phyloP scores from a whole-genome alignment of 192 early-diverging fungal species.

The Haplosporangium gracile region DNA sequence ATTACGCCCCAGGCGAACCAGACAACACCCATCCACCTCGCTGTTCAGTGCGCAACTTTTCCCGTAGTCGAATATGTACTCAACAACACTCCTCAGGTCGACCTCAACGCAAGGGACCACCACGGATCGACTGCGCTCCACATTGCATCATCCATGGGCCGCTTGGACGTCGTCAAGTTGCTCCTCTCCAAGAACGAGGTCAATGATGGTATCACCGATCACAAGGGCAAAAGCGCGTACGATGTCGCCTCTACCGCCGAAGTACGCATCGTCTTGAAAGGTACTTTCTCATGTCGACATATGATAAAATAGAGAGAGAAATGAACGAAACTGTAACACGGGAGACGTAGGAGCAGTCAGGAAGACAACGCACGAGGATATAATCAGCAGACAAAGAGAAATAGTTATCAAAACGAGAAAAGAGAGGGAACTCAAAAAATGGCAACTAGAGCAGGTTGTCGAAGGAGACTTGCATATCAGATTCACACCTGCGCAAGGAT shows the following conservation, averaged over 20 bases:
- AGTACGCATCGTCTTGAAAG: slow-evolving; percentile 67
- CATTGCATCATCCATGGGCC: slow-evolving; percentile 75
- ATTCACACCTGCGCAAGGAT: no score
- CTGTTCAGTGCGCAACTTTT: slow-evolving; percentile 74
- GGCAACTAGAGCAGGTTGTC: no score
- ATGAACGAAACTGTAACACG: neutral
- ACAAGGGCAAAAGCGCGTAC: slow-evolving; percentile 72
- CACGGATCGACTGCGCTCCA: slow-evolving; percentile 83
- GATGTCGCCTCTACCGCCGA: slow-evolving; percentile 63
- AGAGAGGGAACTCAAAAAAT: no score
- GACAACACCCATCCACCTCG: slow-evolving; percentile 58
- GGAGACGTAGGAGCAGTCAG: neutral
- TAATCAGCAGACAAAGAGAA: neutral
- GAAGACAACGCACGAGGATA: neutral
- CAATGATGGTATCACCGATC: slow-evolving; percentile 75
- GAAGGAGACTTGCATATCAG: no score
- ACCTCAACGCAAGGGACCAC: slow-evolving; percentile 67
- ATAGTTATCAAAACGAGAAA: no score
- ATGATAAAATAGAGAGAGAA: neutral
- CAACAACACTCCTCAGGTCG: slow-evolving; percentile 54
- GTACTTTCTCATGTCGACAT: slow-evolving; percentile 26
- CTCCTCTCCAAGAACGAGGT: slow-evolving; percentile 73
- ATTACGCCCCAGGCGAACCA: slow-evolving; percentile 27
- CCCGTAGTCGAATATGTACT: slow-evolving; percentile 68
- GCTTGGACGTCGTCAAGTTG: slow-evolving; percentile 75